phyloP scores from a whole-genome alignment of 2,329 filamentous ascomycete species.

The Alternaria viburni region DNA sequence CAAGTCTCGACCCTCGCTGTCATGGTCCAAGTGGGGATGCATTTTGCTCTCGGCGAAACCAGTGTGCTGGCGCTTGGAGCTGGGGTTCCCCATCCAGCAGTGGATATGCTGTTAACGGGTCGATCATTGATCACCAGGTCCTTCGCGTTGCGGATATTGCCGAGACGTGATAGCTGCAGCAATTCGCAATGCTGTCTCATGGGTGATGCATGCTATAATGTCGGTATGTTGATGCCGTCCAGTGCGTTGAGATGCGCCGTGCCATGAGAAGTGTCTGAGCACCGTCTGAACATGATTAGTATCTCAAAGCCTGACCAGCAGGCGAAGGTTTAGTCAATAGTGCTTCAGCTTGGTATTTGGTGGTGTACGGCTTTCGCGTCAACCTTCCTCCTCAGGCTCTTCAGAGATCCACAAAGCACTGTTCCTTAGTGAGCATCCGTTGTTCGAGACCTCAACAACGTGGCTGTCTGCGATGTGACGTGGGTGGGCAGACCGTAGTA shows the following conservation, averaged over 20 bases:
- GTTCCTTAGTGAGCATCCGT: not conserved
- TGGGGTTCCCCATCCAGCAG: constrained; percentile 17
- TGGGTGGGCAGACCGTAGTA: constrained; percentile 17
- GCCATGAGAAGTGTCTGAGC: not conserved
- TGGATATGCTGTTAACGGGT: constrained; percentile 23
- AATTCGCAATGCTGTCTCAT: constrained; percentile 1
- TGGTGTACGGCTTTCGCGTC: not conserved
- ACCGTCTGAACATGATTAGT: not conserved
- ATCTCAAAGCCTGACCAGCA: not conserved
- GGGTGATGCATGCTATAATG: constrained; percentile 1
- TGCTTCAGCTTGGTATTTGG: not conserved
- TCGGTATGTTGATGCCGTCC: not conserved
- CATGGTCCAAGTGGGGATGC: constrained; percentile 1
- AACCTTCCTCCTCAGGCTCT: not conserved
- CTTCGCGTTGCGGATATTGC: constrained; percentile 8
- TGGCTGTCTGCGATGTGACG: constrained; percentile 23
- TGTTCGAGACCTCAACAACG: not conserved
- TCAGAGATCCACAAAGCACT: not conserved
- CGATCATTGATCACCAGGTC: constrained; percentile 26
- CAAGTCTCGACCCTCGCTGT: constrained; percentile 1
- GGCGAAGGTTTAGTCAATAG: not conserved
- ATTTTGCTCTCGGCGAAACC: constrained; percentile 2
- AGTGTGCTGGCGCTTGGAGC: constrained; percentile 10
- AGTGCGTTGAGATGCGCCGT: not conserved
- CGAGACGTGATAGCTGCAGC: not conserved